A percentile compares a stretch with the other conserved stretches of the same genome.
Conservation (phyloP, 208 protist genomes). For the Plasmodiophora brassicae region DNA sequence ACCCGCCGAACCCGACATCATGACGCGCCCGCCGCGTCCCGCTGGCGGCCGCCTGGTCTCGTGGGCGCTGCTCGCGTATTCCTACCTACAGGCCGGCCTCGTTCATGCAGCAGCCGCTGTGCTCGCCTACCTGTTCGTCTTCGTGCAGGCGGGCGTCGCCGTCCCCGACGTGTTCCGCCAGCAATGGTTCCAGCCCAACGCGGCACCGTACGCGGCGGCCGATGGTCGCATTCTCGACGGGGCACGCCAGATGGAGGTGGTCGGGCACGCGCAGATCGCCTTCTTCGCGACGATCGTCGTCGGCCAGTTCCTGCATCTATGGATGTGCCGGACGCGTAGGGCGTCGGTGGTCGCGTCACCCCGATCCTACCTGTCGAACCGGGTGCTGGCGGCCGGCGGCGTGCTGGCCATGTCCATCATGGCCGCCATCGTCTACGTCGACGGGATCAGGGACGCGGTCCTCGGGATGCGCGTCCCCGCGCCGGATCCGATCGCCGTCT, state of each 20-base stretch:
- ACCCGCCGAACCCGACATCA: slow-evolving; percentile 28
- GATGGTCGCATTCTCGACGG: neutral
- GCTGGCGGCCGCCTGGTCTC: slow-evolving; percentile 21
- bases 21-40: slow-evolving; percentile 37
- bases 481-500: no score
- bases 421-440: neutral
- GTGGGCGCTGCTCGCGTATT: neutral
- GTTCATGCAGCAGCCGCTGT: neutral
- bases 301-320: neutral
- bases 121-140: neutral
- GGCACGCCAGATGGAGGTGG: neutral
- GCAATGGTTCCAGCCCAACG: neutral
- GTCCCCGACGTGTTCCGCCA: neutral
- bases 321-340: neutral
- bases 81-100: neutral
- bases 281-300: neutral
- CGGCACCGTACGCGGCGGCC: neutral
- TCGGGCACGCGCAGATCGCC: neutral
- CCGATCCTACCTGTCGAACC: neutral
- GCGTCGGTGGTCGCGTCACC: neutral
- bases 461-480: no score
- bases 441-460: no score
- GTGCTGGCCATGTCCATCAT: neutral
- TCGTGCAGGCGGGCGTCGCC: neutral
- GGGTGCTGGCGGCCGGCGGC: neutral